phyloP scores from a whole-genome alignment of 805 yeast species.

The Candida vartiovaarae region DNA sequence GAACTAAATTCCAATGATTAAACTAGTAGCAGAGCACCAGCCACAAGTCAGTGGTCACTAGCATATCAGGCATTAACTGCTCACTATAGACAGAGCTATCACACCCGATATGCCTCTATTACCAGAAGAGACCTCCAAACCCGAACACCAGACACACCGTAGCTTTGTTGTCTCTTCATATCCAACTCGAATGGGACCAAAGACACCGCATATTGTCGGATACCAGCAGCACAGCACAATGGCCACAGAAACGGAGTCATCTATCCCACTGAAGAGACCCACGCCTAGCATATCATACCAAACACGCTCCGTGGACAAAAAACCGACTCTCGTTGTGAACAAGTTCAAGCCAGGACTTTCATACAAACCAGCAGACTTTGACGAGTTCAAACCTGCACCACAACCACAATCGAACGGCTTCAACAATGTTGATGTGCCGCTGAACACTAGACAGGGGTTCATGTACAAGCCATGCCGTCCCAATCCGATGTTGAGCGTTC shows the following conservation, averaged over 20 bases:
- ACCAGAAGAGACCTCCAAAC: too few relatives aligned
- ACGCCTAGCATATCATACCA: background rate
- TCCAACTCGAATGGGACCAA: too few relatives aligned
- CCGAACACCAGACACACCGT: too few relatives aligned
- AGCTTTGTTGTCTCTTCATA: too few relatives aligned
- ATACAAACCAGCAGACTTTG: constrained; percentile 18
- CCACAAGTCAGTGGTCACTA: too few relatives aligned
- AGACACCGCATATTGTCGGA: too few relatives aligned
- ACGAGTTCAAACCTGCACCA: constrained; percentile 6
- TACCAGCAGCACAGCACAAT: too few relatives aligned
- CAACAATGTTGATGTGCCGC: constrained; percentile 69
- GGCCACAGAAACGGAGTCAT: background rate
- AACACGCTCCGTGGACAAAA: constrained; percentile 2
- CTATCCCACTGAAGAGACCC: background rate
- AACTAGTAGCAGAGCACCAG: too few relatives aligned
- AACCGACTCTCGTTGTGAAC: constrained; percentile 7
- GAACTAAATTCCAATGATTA: too few relatives aligned
- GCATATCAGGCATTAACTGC: too few relatives aligned
- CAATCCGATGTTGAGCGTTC: constrained; percentile 47
- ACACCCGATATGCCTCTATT: too few relatives aligned
- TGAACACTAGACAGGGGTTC: constrained; percentile 65
- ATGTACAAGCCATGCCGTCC: constrained; percentile 77
- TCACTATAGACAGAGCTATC: too few relatives aligned
- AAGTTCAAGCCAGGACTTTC: constrained; percentile 20
- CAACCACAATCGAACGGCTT: constrained; percentile 19